Evolutionary conservation across 2,329 filamentous ascomycete genomes (phyloP).

Genomic region (Piedraia hortae): DNA sequence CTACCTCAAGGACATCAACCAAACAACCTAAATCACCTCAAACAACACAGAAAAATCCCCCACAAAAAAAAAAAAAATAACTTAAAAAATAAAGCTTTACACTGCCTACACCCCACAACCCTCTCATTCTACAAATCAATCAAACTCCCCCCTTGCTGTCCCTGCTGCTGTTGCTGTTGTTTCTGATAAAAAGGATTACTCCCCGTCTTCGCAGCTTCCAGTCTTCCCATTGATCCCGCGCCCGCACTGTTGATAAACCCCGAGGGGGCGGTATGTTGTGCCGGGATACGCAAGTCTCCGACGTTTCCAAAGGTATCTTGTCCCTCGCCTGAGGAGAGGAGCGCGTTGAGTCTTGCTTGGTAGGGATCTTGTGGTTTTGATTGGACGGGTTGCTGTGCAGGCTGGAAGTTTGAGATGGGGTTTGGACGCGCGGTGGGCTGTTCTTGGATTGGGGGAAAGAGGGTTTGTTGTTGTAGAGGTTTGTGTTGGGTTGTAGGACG

Average conservation of each 20-base stretch:
- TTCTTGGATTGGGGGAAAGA: conserved; percentile 51
- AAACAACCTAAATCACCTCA: conserved; percentile 31
- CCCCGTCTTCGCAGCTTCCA: conserved; percentile 41
- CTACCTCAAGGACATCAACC: conserved; percentile 32
- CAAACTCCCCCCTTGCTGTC: conserved; percentile 24
- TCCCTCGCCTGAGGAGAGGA: conserved; percentile 67
- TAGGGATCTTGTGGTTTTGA: conserved; percentile 24
- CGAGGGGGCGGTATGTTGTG: conserved; percentile 86
- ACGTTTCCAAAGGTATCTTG: conserved; percentile 95
- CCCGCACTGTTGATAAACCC: conserved; percentile 93
- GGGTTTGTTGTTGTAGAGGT: conserved; percentile 32
- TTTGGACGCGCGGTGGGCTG: conserved; percentile 45
- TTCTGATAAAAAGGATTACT: conserved; percentile 79
- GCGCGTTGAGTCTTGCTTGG: conserved; percentile 51
- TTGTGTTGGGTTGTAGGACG: conserved; percentile 22
- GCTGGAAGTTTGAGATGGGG: conserved; percentile 12
- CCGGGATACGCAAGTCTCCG: conserved; percentile 81
- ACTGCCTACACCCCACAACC: too few relatives aligned
- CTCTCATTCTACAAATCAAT: conserved; percentile 26
- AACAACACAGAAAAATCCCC: too few relatives aligned
- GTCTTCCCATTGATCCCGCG: conserved; percentile 35
- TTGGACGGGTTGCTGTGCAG: conserved; percentile 20
- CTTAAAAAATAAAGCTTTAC: too few relatives aligned
- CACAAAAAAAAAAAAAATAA: too few relatives aligned
- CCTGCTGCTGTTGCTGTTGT: conserved; percentile 13